Base-by-base conservation (phyloP, 371 early-diverging fungal species). In the Lichtheimia hyalospora region DNA sequence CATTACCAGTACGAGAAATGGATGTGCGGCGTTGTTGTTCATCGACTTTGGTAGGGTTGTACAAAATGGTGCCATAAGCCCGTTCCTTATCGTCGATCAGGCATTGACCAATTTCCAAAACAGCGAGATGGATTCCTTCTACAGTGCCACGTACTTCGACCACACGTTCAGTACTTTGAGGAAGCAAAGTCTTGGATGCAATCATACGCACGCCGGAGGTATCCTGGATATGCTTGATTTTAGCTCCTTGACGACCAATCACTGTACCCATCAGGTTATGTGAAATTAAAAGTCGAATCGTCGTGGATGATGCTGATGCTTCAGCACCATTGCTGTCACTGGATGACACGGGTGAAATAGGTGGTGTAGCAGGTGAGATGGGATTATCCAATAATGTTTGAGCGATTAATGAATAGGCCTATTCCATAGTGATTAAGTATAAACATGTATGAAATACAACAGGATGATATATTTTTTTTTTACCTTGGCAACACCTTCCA, bases 181-280 rank as follows among this genome's bases (percentile, higher is more conserved):
- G 92, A 27, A 94, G 76, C 84, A 92, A 84, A 51, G 92, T 91
- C 68, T 94, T 93, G 62, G 90, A 85, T 24, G 92, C 92, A 40
- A 89, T 88, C 83, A 93, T 85, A 58, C 90, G 89, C 21, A 89
- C 89, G 52, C 91, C 90, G 10, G 91, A 87, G 20, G 80, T 70
- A 63, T 94, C 93, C 77, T 92, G 93, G 60, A 94, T 92, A 63
- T 89, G 87, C 75, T 92, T 92, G 68, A 94, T 93, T 77, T 90
- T 91, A 52, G 85, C 73, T 39, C 94, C 94, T 69, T 90, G 90
- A 57, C 90, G 88, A 54, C 94, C 94, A 70, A 94, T 94, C 58
- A 94, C 86, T 16, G 92, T 88, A 21, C 94, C 94, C 90, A 94
- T 92, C 52, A 92, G 73, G 67, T 88, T 88, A 69, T 93, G 91